Conservation (phyloP, 495 filamentous ascomycete genomes). For the Pyrenula aspistea region DNA sequence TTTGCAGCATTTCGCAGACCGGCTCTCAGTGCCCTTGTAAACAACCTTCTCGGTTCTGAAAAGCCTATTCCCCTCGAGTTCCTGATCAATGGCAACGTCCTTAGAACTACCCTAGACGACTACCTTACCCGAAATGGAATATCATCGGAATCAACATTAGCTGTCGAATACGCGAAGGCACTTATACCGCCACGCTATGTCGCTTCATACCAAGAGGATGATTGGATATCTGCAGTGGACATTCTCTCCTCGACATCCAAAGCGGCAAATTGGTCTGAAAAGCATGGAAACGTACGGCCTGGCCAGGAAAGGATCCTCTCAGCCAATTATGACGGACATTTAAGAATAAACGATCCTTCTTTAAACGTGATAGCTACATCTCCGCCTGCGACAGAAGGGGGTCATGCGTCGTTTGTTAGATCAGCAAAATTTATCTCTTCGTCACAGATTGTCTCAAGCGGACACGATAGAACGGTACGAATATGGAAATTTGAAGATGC, state of each 20-base stretch:
- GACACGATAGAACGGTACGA: slow-evolving; percentile 70
- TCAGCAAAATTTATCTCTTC: slow-evolving; percentile 68
- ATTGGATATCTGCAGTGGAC: slow-evolving; percentile 93
- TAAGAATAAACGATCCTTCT: slow-evolving; percentile 81
- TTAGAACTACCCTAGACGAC: slow-evolving; percentile 78
- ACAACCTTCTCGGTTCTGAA: slow-evolving; percentile 70
- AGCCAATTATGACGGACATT: slow-evolving; percentile 76
- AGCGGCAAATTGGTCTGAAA: slow-evolving; percentile 43
- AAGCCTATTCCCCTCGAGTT: slow-evolving; percentile 90
- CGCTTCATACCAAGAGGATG: slow-evolving; percentile 85
- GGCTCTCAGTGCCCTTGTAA: slow-evolving; percentile 84
- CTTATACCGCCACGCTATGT: slow-evolving; percentile 77
- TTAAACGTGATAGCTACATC: slow-evolving; percentile 67
- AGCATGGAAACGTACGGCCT: slow-evolving; percentile 13
- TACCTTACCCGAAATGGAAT: slow-evolving; percentile 78
- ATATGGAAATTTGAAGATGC: slow-evolving; percentile 74
- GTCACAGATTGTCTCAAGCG: slow-evolving; percentile 63
- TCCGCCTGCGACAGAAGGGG: slow-evolving; percentile 44
- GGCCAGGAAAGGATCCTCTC: slow-evolving; percentile 69
- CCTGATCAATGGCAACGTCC: slow-evolving; percentile 80
- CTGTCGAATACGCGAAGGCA: slow-evolving; percentile 85
- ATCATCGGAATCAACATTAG: slow-evolving; percentile 72
- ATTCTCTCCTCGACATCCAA: slow-evolving; percentile 57
- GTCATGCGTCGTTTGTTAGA: slow-evolving; percentile 67
- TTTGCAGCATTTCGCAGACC: slow-evolving; percentile 66